A percentile compares a stretch with the other conserved stretches of the same genome.
Evolutionary conservation across 2,329 filamentous ascomycete genomes (phyloP).

Genomic region (Clathrospora elynae): DNA sequence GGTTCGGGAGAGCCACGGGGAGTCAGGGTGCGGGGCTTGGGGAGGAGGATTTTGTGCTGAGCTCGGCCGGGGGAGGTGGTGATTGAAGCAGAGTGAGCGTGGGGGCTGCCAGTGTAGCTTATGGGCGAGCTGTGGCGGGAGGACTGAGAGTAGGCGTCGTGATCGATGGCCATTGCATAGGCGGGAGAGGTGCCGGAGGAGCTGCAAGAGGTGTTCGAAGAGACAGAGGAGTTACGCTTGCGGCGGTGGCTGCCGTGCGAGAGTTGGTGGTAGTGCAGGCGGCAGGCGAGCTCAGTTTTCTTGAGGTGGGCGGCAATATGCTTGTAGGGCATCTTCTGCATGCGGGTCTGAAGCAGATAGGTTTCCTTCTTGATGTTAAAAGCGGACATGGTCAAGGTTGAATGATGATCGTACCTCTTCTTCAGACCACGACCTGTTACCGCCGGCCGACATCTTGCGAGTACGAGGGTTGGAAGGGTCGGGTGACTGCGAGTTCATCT

Average conservation of each 20-base stretch:
- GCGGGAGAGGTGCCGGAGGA: conserved; percentile 42
- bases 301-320: conserved; percentile 83
- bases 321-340: conserved; percentile 90
- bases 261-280: conserved; percentile 84
- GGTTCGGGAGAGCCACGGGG: conserved; percentile 48
- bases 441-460: conserved; percentile 72
- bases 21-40: conserved; percentile 62
- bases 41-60: conserved; percentile 59
- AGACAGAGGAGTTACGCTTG: conserved; percentile 74
- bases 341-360: conserved; percentile 80
- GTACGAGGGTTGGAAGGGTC: conserved; percentile 62
- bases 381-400: not conserved
- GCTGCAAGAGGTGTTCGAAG: conserved; percentile 57
- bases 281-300: conserved; percentile 86
- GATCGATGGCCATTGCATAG: conserved; percentile 48
- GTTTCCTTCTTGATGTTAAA: conserved; percentile 65
- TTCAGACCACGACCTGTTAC: conserved; percentile 82
- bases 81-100: conserved; percentile 38
- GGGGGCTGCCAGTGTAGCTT: conserved; percentile 53
- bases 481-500: conserved; percentile 42
- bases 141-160: conserved; percentile 45
- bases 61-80: conserved; percentile 62
- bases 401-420: conserved; percentile 67
- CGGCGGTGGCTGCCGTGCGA: conserved; percentile 81
- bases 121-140: conserved; percentile 50